Base-by-base conservation (phyloP, 352 stramenopile genomes). In the Pythium aristosporum region DNA sequence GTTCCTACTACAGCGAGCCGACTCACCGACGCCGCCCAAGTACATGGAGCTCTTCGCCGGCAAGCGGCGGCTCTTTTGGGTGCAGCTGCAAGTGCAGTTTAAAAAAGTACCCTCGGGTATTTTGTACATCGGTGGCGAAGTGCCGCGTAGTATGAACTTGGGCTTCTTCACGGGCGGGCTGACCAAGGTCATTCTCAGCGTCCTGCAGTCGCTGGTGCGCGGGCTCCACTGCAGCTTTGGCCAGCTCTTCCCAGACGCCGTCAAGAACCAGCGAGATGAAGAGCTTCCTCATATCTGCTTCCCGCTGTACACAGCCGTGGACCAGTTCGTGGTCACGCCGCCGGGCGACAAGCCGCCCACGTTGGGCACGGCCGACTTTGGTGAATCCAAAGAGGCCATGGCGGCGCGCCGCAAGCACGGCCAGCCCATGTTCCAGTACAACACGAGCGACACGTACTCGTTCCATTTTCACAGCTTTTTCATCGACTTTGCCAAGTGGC, bases 391-490 rank as follows among this genome's bases (percentile, higher is more conserved):
- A 18, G 72, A 81, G 23, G 63, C 62, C 0, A 69, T 75, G 32
- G 46, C 66, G 2, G 65, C 72, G 20, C 53, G 75, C 3, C 73
- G 74, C 21, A 81, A 82, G 39, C 65, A 61, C 0, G 71, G 70
- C 0, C 64, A 74, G 21, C 61, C 68, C 0, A 60, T 76, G 52
- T 88, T 82, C 67, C 63, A 68, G 52, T 88, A 82, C 75, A 84
- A 85, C 60, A 86, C 80, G 10, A 68, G 46, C 23, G 75, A 82
- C 67, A 87, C 79, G 56, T 90, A 90, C 57, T 87, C 79, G 34
- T 87, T 90, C 65, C 78, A 87, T 49, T 88, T 90, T 58, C 80
- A 88, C 64, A 87, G 75, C 60, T 86, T 77, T 50, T 90, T 87
- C 53, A 80, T 90, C 61, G 79, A 90, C 51, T 90, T 90, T 49